These are phyloP conservation scores for Sporisorium reilianum DNA, from an alignment of 1,284 basidiomycete species.

Conservation along the genomic window DNA sequence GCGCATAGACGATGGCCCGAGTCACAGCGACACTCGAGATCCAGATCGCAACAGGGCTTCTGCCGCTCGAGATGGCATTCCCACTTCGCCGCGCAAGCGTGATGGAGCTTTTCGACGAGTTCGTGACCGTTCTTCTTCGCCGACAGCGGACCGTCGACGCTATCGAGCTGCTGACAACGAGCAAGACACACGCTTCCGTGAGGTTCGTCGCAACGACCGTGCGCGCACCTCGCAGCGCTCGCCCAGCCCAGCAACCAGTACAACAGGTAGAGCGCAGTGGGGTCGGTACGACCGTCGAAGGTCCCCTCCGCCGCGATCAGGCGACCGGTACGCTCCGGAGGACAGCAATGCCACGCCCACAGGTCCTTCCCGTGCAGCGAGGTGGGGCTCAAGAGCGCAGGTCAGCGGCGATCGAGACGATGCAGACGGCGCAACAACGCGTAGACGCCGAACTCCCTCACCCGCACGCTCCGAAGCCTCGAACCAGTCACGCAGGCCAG, in stretches of 20 bases:
- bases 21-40: slow-evolving; percentile 4
- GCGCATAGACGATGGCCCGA: slow-evolving; percentile 24
- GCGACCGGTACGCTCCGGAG: slow-evolving; percentile 8
- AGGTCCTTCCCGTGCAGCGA: slow-evolving; percentile 2
- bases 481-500: slow-evolving; percentile 14
- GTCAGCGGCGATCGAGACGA: slow-evolving; percentile 18
- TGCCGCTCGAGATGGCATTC: slow-evolving; percentile 14
- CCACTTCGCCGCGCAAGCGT: slow-evolving; percentile 27
- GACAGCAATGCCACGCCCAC: not conserved
- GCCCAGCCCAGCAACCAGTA: slow-evolving; percentile 17
- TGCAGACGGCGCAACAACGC: slow-evolving; percentile 1
- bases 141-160: slow-evolving; percentile 8
- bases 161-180: slow-evolving; percentile 9
- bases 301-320: slow-evolving; percentile 11
- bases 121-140: slow-evolving; percentile 28
- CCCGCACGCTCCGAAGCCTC: slow-evolving; percentile 33
- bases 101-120: slow-evolving; percentile 4
- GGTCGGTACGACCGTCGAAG: slow-evolving; percentile 23
- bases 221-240: slow-evolving; percentile 25
- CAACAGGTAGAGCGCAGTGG: slow-evolving; percentile 1
- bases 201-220: slow-evolving; percentile 17
- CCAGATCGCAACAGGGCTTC: slow-evolving; percentile 6
- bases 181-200: slow-evolving; percentile 13
- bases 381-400: slow-evolving; percentile 19
- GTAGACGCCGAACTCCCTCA: slow-evolving; percentile 24